A percentile compares a stretch with the other conserved stretches of the same genome.
phyloP scores from a whole-genome alignment of 345 rosid genomes.

The Salix purpurea region DNA sequence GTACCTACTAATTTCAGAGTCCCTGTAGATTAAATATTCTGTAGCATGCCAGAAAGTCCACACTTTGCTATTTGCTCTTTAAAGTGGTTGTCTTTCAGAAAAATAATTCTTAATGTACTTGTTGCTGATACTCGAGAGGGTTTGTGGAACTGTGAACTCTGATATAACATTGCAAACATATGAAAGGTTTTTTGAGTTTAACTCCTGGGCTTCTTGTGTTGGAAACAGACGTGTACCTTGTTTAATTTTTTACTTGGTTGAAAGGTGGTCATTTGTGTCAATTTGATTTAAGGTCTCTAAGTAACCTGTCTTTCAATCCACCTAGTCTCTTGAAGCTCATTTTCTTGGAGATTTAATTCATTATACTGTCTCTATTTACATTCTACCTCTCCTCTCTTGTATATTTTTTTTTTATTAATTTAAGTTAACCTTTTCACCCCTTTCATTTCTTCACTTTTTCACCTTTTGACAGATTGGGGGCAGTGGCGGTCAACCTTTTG shows the following conservation, averaged over 20 bases:
- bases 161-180: no score
- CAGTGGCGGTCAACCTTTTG: conserved; percentile 66
- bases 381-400: background rate
- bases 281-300: background rate
- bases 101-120: background rate
- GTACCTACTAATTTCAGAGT: background rate
- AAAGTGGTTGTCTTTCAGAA: background rate
- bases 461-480: conserved; percentile 73
- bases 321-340: background rate
- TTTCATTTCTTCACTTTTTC: no score
- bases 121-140: background rate
- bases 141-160: no score
- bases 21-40: background rate
- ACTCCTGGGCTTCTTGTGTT: background rate
- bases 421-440: no score
- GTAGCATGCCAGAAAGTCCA: background rate
- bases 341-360: background rate
- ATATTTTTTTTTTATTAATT: no score
- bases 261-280: background rate
- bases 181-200: background rate
- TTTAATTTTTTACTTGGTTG: background rate
- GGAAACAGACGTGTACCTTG: background rate
- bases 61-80: background rate
- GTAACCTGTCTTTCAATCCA: background rate
- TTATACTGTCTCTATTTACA: background rate